Base-by-base conservation (phyloP, 257 asterid genomes). In the Striga asiatica region DNA sequence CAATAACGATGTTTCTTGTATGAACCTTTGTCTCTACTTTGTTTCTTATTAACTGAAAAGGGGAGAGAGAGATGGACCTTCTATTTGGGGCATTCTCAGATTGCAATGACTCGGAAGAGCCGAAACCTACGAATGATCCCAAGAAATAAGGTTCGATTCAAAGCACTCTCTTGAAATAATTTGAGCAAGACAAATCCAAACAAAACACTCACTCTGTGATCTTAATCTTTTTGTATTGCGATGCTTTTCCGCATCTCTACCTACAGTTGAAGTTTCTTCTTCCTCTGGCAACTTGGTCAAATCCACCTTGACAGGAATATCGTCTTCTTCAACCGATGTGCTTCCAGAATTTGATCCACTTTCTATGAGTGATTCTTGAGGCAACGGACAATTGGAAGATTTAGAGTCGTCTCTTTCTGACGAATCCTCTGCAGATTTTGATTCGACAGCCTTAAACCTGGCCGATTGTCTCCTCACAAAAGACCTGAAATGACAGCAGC, bases 381-480 rank as follows among this genome's bases (percentile, higher is more conserved):
- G 46, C 25, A 29, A 57, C 21, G 17, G n/a, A 42, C 50, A 16
- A 13, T 29, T 13, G 0, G 34, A 12, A 38, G 18, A 16, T 16
- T 12, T 52, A 19, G 18, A 6, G 42, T 66, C 71, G 16, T 35
- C 66, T 3, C 21, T 71, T 52, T 56, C 61, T 6, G 11, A 39
- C 10, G 32, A 43, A 35, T 66, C 66, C 48, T 70, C 76, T 2
- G 48, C 53, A 49, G 56, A 27, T 50, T 37, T 66, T 31, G 50
- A 37, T 70, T 75, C 71, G 38, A 56, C 66, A 13, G 77, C 53
- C 60, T 71, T 79, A 56, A 74, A 68, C 71, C 84, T 70, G 43
- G 79, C 67, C 34, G 93, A 79, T 58, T 78, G 92, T 74, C 94
- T 74, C 74, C 85, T 74, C 51, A 45, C 60, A 6, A 16, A 16